These are phyloP conservation scores for Cystofilobasidium capitatum DNA, from an alignment of 768 basidiomycete genomes.

Conservation along the genomic window DNA sequence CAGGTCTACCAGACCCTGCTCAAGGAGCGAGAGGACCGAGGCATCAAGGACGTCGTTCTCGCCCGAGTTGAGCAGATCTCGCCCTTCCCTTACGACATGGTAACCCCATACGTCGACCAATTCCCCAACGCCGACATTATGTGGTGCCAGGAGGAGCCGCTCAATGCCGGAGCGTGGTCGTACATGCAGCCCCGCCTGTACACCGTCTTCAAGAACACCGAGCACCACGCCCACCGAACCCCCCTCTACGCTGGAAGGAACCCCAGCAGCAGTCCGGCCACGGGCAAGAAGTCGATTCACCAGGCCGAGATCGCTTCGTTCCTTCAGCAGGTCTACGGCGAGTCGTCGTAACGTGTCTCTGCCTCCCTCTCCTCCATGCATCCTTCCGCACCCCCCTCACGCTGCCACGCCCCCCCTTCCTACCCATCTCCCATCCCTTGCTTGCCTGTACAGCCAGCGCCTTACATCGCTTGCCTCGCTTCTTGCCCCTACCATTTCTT, in stretches of 20 bases:
- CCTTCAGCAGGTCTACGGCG: conserved; percentile 40
- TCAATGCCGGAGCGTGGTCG: conserved; percentile 96
- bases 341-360: background rate
- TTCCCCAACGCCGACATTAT: conserved; percentile 89
- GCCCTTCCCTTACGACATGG: conserved; percentile 93
- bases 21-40: conserved; percentile 80
- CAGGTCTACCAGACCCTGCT: conserved; percentile 65
- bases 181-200: conserved; percentile 49
- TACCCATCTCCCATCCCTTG: too few species aligned
- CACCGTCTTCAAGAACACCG: conserved; percentile 81
- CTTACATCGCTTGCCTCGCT: too few species aligned
- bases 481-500: too few species aligned
- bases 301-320: conserved; percentile 83
- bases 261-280: conserved; percentile 84
- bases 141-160: conserved; percentile 95
- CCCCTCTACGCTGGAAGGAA: conserved; percentile 84
- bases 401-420: too few species aligned
- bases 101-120: conserved; percentile 87
- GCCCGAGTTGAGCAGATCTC: conserved; percentile 90
- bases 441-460: too few species aligned
- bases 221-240: conserved; percentile 83
- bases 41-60: conserved; percentile 83
- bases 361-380: background rate
- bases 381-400: background rate
- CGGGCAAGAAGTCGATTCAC: conserved; percentile 62